Evolutionary conservation across 441 rosid genomes (phyloP).

Genomic region (Erodium trifolium): DNA sequence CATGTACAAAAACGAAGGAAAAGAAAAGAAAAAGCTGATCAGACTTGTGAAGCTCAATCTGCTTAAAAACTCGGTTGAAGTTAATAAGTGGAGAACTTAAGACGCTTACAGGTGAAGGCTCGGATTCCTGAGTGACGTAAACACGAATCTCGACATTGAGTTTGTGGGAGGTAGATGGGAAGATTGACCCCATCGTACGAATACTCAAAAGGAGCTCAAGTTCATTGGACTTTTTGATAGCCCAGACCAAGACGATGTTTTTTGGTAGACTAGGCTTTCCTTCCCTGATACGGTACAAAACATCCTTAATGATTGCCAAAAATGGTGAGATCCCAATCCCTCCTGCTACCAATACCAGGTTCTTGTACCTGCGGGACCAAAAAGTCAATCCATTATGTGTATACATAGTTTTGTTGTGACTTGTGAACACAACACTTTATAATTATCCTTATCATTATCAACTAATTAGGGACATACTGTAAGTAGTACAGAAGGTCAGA

Average conservation of each 20-base stretch:
- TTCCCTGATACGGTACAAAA: conserved; percentile 54
- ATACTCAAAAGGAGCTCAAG: conserved; percentile 58
- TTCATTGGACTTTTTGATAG: conserved; percentile 64
- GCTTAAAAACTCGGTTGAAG: too few relatives aligned
- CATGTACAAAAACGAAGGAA: conserved; percentile 11
- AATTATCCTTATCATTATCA: too few relatives aligned
- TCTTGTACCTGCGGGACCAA: conserved; percentile 49
- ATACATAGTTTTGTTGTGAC: too few relatives aligned
- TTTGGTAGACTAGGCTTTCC: conserved; percentile 57
- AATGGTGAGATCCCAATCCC: conserved; percentile 90
- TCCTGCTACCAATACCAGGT: conserved; percentile 76
- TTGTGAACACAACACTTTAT: too few relatives aligned
- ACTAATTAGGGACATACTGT: neutral
- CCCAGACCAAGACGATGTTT: conserved; percentile 62
- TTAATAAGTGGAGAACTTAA: too few relatives aligned
- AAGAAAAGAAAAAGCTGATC: neutral
- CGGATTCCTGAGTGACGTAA: conserved; percentile 67
- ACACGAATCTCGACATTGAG: conserved; percentile 43
- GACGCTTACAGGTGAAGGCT: conserved; percentile 44
- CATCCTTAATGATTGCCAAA: conserved; percentile 65
- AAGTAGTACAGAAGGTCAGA: conserved; percentile 65
- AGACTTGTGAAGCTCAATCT: too few relatives aligned
- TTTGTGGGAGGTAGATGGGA: conserved; percentile 42
- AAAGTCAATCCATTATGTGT: conserved; percentile 31
- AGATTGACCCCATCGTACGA: conserved; percentile 37